Evolutionary conservation across 768 basidiomycete species (phyloP), one percentile per base, ranked within the genome.

Genomic region (Suillus tomentosus): DNA sequence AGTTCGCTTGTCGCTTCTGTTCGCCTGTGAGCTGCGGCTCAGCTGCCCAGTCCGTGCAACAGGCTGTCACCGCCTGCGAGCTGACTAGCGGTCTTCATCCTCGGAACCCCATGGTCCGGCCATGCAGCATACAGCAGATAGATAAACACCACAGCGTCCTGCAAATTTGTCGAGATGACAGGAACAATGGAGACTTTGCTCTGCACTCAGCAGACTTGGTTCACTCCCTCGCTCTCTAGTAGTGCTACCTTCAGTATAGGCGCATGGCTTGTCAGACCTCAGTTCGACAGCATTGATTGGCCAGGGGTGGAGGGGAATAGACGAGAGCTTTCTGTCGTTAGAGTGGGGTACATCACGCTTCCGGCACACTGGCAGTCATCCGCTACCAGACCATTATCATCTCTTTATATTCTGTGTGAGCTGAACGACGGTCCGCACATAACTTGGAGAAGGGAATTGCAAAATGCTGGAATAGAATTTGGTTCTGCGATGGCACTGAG

Each of bases 21-120:
- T 22, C 47, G 22, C 11, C 10, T 48, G 22, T 13, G 47, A 14
- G n/a, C n/a, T 48, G 47, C 47, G 6, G 47, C 22, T 22, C 47
- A 22, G 22, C 47, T 48, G 11, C 47, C 47, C 13, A 22, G 22
- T 48, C n/a, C 22, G n/a, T 22, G 45, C 11, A 47, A 47, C n/a
- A 47, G n/a, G n/a, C 47, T 48, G 24, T 22, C 14, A 2, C 47
- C 45, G 10, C 10, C n/a, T 11, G 19, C 6, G 13, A 47, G 45
- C 10, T 45, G 45, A n/a, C 19, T 19, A 9, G 17, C 82, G 82
- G 65, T 92, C 85, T 62, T 85, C 79, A 42, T 79, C 79, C 47
- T 81, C 73, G 9, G 93, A n/a, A 94, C 85, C 31, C 91, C 90
- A 68, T 92, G 87, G 73, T 95, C 93, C 17, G 93, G 93, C 93